These are phyloP conservation scores for Silene coronaria DNA, from an alignment of 179 eudicot species.

Conservation along the genomic window DNA sequence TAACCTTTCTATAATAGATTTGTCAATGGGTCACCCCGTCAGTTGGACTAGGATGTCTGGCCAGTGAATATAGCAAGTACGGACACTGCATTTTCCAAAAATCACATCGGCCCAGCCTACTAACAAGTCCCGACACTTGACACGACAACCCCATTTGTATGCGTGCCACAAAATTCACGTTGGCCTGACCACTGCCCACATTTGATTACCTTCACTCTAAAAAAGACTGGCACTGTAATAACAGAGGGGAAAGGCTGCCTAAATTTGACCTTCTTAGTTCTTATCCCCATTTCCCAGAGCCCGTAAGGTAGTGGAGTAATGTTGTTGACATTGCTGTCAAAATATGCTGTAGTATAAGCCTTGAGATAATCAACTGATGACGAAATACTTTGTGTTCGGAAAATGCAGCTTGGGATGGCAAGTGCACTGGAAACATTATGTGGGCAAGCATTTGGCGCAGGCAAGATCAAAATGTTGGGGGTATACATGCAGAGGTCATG, in stretches of 20 bases:
- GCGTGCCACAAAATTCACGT: neutral
- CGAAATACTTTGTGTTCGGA: neutral
- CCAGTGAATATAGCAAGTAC: neutral
- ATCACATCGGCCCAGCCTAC: neutral
- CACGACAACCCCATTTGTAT: neutral
- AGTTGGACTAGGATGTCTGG: neutral
- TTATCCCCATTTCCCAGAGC: neutral
- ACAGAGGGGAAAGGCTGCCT: neutral
- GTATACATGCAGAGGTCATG: slow-evolving; percentile 85
- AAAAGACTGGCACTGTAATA: neutral
- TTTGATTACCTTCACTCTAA: neutral
- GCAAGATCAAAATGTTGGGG: slow-evolving; percentile 60
- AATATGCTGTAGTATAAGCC: neutral
- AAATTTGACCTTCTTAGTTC: neutral
- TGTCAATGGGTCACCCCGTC: neutral
- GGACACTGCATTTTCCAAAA: neutral
- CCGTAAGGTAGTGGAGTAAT: neutral
- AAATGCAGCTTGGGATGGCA: slow-evolving; percentile 75
- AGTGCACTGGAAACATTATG: slow-evolving; percentile 89
- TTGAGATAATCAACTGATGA: neutral
- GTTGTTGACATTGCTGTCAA: neutral
- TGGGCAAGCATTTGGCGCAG: slow-evolving; percentile 90
- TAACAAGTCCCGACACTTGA: neutral
- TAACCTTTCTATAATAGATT: neutral
- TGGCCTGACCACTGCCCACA: neutral